Evolutionary conservation across 108 stramenopile species (phyloP).

Genomic region (Conticribra weissflogii): DNA sequence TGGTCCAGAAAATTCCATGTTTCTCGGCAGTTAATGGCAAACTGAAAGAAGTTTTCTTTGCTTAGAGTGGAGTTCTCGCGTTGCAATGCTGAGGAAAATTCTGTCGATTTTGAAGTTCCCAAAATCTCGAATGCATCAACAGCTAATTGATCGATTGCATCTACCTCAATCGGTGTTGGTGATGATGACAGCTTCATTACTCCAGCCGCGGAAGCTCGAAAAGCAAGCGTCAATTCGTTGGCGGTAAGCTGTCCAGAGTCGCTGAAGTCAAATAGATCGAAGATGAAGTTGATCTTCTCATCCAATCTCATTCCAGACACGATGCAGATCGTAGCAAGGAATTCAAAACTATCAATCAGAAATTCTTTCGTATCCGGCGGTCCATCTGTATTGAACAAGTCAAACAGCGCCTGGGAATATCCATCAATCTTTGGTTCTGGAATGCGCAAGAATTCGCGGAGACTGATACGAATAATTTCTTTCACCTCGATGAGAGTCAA

Average conservation of each 20-base stretch:
- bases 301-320: constrained; percentile 30
- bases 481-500: constrained; percentile 19
- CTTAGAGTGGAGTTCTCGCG: constrained; percentile 20
- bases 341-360: constrained; percentile 59
- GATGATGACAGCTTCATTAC: constrained; percentile 21
- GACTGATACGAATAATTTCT: constrained; percentile 16
- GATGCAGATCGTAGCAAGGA: constrained; percentile 41
- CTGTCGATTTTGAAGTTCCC: constrained; percentile 1
- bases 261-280: constrained; percentile 55
- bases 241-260: constrained; percentile 45
- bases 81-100: constrained; percentile 12
- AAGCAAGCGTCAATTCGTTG: constrained; percentile 56
- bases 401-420: constrained; percentile 22
- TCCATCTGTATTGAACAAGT: constrained; percentile 8
- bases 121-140: constrained; percentile 25
- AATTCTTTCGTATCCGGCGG: background rate
- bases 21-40: constrained; percentile 26
- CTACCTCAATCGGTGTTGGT: background rate
- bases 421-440: constrained; percentile 24
- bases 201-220: constrained; percentile 35
- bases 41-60: constrained; percentile 29
- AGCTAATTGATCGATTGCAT: constrained; percentile 32
- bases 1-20: constrained; percentile 13
- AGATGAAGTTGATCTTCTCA: constrained; percentile 47
- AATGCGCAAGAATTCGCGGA: constrained; percentile 25